These are phyloP conservation scores for Agarophyton chilense DNA, from an alignment of 23 red algal genomes.

Conservation along the genomic window DNA sequence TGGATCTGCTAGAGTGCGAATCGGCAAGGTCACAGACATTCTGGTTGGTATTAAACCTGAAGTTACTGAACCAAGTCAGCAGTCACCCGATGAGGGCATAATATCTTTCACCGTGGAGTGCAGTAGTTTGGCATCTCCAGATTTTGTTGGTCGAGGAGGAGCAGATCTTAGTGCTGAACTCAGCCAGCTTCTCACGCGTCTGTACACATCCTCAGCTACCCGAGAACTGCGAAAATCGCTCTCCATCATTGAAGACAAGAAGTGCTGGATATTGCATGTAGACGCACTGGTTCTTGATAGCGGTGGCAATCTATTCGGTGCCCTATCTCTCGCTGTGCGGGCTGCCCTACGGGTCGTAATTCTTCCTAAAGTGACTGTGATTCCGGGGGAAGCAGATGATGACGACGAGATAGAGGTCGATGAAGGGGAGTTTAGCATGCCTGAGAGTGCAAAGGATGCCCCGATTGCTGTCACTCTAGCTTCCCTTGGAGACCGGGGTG, in stretches of 20 bases:
- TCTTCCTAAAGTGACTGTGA: slow-evolving; percentile 67
- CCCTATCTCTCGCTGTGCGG: slow-evolving; percentile 68
- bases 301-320: slow-evolving; percentile 71
- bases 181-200: slow-evolving; percentile 34
- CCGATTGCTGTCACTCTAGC: slow-evolving; percentile 65
- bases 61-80: slow-evolving; percentile 39
- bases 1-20: slow-evolving; percentile 70
- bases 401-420: slow-evolving; percentile 71
- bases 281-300: slow-evolving; percentile 77
- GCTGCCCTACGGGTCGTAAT: slow-evolving; percentile 68
- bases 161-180: slow-evolving; percentile 58
- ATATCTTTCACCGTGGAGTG: slow-evolving; percentile 69
- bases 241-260: slow-evolving; percentile 41
- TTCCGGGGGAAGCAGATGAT: slow-evolving; percentile 75
- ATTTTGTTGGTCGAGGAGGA: slow-evolving; percentile 51
- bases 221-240: slow-evolving; percentile 40
- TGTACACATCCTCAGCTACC: slow-evolving; percentile 45
- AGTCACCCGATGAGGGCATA: slow-evolving; percentile 40
- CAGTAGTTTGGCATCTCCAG: slow-evolving; percentile 65
- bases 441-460: slow-evolving; percentile 35
- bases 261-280: slow-evolving; percentile 76
- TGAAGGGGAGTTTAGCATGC: slow-evolving; percentile 40
- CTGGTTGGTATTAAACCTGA: slow-evolving; percentile 82
- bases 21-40: slow-evolving; percentile 80
- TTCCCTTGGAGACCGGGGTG: slow-evolving; percentile 13